Percentiles rank a stretch among this genome's conserved stretches.
phyloP scores from a whole-genome alignment of 1,284 basidiomycete species.

The Blastosporella zonata region DNA sequence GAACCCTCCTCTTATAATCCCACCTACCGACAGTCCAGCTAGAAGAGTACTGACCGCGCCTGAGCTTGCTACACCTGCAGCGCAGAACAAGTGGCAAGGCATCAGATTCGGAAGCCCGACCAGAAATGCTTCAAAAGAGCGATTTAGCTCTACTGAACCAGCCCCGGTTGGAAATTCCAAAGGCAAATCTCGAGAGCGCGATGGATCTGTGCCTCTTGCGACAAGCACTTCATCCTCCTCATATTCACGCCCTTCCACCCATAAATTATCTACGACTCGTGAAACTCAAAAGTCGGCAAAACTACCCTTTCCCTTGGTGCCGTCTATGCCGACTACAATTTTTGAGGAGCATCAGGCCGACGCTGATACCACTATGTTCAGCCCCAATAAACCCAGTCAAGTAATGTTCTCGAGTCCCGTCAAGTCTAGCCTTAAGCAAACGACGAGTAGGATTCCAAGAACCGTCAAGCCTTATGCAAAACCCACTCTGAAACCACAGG shows the following conservation, averaged over 20 bases:
- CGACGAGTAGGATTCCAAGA: conserved; percentile 65
- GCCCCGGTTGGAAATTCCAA: conserved; percentile 21
- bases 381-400: conserved; percentile 15
- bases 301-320: conserved; percentile 46
- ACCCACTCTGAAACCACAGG: conserved; percentile 26
- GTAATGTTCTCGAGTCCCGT: conserved; percentile 24
- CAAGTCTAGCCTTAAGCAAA: conserved; percentile 52
- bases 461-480: conserved; percentile 64
- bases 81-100: conserved; percentile 22
- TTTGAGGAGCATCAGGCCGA: conserved; percentile 27
- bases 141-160: conserved; percentile 36
- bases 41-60: conserved; percentile 45
- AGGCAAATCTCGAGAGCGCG: conserved; percentile 27
- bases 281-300: conserved; percentile 20
- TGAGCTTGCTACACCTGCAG: conserved; percentile 28
- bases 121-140: conserved; percentile 23
- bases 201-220: conserved; percentile 26
- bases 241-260: conserved; percentile 2
- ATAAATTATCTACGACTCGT: neutral
- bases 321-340: conserved; percentile 23
- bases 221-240: conserved; percentile 15
- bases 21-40: conserved; percentile 51
- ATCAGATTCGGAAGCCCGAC: conserved; percentile 29
- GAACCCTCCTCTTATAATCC: conserved; percentile 29
- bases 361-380: conserved; percentile 5